phyloP scores from a whole-genome alignment of 352 stramenopile genomes.

The Plasmopara muralis region DNA sequence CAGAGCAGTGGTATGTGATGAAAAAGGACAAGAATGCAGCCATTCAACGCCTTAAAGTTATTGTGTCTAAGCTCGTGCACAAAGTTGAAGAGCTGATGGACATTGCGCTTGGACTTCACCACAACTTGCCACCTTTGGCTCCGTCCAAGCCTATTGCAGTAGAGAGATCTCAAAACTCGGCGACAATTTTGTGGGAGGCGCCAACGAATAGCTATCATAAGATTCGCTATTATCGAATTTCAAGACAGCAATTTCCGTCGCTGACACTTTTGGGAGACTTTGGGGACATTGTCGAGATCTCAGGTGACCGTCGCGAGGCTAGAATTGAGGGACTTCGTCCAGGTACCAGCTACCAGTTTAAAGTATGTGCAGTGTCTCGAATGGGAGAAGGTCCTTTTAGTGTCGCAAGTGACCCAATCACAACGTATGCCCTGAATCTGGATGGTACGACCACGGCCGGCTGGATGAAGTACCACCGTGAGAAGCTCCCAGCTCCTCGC shows the following conservation, averaged over 20 bases:
- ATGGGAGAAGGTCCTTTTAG: slow-evolving; percentile 86
- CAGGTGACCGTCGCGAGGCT: slow-evolving; percentile 38
- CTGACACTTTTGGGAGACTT: slow-evolving; percentile 80
- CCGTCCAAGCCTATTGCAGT: slow-evolving; percentile 47
- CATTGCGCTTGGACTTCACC: slow-evolving; percentile 76
- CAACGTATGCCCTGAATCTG: slow-evolving; percentile 68
- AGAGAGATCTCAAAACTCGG: slow-evolving; percentile 65
- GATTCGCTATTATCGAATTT: slow-evolving; percentile 80
- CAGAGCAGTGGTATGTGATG: slow-evolving; percentile 63
- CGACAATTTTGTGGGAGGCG: slow-evolving; percentile 66
- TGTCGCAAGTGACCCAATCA: slow-evolving; percentile 54
- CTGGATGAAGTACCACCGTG: slow-evolving; percentile 82
- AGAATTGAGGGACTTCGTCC: slow-evolving; percentile 75
- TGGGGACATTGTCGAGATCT: slow-evolving; percentile 69
- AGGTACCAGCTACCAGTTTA: slow-evolving; percentile 81
- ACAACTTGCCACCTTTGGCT: slow-evolving; percentile 78
- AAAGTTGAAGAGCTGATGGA: slow-evolving; percentile 88
- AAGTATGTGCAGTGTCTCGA: slow-evolving; percentile 73
- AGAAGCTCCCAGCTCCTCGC: slow-evolving; percentile 45
- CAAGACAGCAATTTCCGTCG: slow-evolving; percentile 70
- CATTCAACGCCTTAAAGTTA: slow-evolving; percentile 79
- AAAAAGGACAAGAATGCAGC: slow-evolving; percentile 82
- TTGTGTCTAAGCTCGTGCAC: slow-evolving; percentile 83
- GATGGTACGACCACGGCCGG: slow-evolving; percentile 67
- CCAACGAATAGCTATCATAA: slow-evolving; percentile 61